Conservation (phyloP, 1,139 yeast genomes). For the Suhomyces maxii region DNA sequence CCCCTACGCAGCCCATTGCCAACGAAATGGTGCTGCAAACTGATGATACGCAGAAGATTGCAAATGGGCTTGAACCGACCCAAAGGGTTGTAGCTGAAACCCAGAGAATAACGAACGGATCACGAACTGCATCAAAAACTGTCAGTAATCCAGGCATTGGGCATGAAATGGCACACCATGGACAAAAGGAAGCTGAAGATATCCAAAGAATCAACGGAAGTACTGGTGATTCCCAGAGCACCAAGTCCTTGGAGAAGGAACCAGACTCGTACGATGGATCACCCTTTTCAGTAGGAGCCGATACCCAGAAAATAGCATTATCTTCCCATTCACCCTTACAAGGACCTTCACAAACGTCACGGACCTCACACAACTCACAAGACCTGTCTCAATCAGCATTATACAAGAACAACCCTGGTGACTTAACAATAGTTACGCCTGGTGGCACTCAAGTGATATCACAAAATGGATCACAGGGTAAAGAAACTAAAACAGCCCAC, state of each 20-base stretch:
- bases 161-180: no score
- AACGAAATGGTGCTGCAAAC: no score
- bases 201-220: no score
- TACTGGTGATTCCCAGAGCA: no score
- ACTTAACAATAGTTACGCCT: neutral
- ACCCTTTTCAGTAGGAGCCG: neutral
- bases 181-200: no score
- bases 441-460: neutral
- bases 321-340: no score
- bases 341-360: no score
- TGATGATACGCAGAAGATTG: neutral
- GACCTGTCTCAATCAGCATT: neutral
- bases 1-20: neutral
- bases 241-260: no score
- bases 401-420: neutral
- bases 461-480: neutral
- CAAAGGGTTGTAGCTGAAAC: neutral
- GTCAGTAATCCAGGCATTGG: no score
- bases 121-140: no score
- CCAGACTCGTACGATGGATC: no score
- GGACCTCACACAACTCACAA: neutral
- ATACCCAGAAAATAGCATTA: neutral
- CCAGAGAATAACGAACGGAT: neutral
- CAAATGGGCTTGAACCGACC: neutral
- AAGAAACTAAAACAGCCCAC: conserved; percentile 8